Evolutionary conservation across 257 asterid species (phyloP), one percentile per base, ranked within the genome.

Genomic region (Jacaranda mimosifolia): DNA sequence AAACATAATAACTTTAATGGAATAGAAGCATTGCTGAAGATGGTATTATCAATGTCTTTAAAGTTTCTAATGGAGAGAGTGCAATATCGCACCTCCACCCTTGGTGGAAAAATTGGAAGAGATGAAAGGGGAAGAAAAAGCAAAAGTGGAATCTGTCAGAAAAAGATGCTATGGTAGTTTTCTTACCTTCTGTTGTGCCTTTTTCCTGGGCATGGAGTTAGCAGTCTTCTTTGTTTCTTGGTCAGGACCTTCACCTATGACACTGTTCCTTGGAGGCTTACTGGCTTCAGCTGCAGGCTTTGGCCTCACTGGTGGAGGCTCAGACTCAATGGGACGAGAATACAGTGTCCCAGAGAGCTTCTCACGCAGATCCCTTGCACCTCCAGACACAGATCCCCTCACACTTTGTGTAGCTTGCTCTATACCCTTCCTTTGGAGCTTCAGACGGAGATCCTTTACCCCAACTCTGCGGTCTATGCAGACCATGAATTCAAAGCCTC

Each of bases 311-410:
- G 76, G 87, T 18, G 73, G 86, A 17, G 79, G 67, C 65, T 75
- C 84, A 32, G 75, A 73, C 68, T 83, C 89, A 82, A 77, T 84
- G 38, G 86, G 65, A 43, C 82, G 86, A 70, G 89, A 73, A 84
- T 79, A 86, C n/a, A 70, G 36, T 81, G 83, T 70, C 70, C 95
- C 97, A 56, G 97, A 90, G 56, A 92, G 94, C 88, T 87, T 92
- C 83, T 92, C 96, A 19, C 94, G 94, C 46, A 92, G 85, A 85
- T 92, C 97, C 82, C 87, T 85, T 53, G 82, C 75, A 74, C 94
- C 92, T 67, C 90, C 87, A 56, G 88, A 70, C 66, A 75, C 48
- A 79, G 95, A 85, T 63, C 87, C 89, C 77, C 76, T 86, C 52
- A 77, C 83, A 78, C 81, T 81, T 78, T 78, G 94, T 51, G 86